Evolutionary conservation across 306 rosid genomes (phyloP), one percentile per base, ranked within the genome.

Genomic region (Trifolium subterraneum): DNA sequence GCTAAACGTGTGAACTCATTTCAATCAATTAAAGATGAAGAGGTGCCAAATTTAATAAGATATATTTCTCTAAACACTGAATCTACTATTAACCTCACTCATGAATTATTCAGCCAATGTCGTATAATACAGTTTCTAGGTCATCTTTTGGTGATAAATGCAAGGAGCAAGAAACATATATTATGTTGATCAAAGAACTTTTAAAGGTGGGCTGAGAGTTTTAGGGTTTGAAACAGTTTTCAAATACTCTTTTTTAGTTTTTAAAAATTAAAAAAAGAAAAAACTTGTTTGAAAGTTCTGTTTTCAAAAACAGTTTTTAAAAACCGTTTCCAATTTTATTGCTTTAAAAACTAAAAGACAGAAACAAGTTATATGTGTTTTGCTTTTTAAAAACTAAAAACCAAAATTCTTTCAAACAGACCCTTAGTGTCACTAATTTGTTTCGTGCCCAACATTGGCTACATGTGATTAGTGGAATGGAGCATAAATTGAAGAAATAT

Each of bases 381-480:
- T n/a, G n/a, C n/a, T n/a, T n/a, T n/a, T n/a, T n/a, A n/a, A n/a
- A n/a, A n/a, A n/a, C n/a, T n/a, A n/a, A n/a, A n/a, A n/a, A n/a
- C n/a, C n/a, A n/a, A n/a, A n/a, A n/a, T n/a, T n/a, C n/a, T n/a
- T n/a, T n/a, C n/a, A n/a, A n/a, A n/a, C n/a, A n/a, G n/a, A n/a
- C n/a, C n/a, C n/a, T n/a, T n/a, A n/a, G n/a, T n/a, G n/a, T n/a
- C n/a, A 52, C 76, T 14, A 80, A 77, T 54, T 29, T 81, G 27
- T 81, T 66, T 65, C 79, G 77, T 29, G 77, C 85, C 10, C 68
- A 72, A 16, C 47, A 54, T 16, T 77, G 69, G 71, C 41, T 81
- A 19, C 41, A 68, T 45, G 41, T 56, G 52, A 18, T 66, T 11
- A 66, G 64, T 65, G 85, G 82, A 20, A 22, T 60, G 61, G 42